These are phyloP conservation scores for Cyclocybe cylindracea DNA, from an alignment of 768 basidiomycete species.

Conservation along the genomic window DNA sequence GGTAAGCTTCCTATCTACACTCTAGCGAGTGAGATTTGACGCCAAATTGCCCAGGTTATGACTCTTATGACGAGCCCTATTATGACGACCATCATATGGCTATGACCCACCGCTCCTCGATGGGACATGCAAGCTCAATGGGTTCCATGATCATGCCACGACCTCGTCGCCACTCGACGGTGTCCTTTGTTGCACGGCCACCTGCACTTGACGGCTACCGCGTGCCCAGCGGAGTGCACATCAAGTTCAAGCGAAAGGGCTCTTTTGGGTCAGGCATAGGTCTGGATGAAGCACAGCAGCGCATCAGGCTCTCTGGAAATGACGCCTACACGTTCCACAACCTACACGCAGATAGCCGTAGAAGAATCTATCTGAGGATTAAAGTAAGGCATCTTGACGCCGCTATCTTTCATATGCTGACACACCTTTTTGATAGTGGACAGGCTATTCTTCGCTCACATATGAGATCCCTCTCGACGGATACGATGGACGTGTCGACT, in stretches of 20 bases:
- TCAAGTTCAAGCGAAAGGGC: slow-evolving; percentile 78
- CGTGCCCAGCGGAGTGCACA: slow-evolving; percentile 47
- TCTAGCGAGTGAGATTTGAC: slow-evolving; percentile 1
- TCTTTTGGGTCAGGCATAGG: slow-evolving; percentile 64
- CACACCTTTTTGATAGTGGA: slow-evolving; percentile 50
- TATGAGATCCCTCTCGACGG: slow-evolving; percentile 75
- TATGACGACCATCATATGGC: slow-evolving; percentile 49
- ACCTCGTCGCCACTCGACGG: slow-evolving; percentile 51
- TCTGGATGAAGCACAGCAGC: slow-evolving; percentile 69
- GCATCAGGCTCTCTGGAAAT: slow-evolving; percentile 58
- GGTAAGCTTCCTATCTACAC: slow-evolving; percentile 29
- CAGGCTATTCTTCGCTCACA: slow-evolving; percentile 67
- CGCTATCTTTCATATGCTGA: slow-evolving; percentile 2
- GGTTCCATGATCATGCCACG: slow-evolving; percentile 35
- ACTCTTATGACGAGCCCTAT: slow-evolving; percentile 57
- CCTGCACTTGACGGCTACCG: slow-evolving; percentile 45
- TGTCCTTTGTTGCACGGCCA: slow-evolving; percentile 44
- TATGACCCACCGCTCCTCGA: slow-evolving; percentile 33
- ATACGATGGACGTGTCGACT: slow-evolving; percentile 63
- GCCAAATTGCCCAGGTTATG: slow-evolving; percentile 38
- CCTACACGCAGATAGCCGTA: slow-evolving; percentile 60
- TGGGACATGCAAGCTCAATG: slow-evolving; percentile 27
- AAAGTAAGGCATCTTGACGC: slow-evolving; percentile 43
- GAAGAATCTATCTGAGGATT: slow-evolving; percentile 61
- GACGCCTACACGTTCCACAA: slow-evolving; percentile 66